Conservation (phyloP, 2,329 filamentous ascomycete species). For the Claviceps pusilla region DNA sequence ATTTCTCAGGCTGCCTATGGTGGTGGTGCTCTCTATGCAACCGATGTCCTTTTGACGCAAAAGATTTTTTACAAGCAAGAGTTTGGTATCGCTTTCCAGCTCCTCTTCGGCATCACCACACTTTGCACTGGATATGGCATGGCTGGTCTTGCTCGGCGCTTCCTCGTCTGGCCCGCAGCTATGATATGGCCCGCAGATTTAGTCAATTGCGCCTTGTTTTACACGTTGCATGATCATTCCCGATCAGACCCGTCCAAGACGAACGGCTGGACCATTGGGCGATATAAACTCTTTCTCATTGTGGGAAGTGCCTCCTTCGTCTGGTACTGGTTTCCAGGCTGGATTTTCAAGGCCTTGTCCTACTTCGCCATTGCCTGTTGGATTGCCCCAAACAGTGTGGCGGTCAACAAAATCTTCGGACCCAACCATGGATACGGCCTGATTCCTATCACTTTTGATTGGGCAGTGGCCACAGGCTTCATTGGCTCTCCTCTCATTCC, state of each 20-base stretch:
- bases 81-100: constrained; percentile 38
- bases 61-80: constrained; percentile 42
- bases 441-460: constrained; percentile 45
- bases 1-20: constrained; percentile 36
- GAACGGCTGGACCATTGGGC: constrained; percentile 48
- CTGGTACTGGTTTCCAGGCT: constrained; percentile 49
- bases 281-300: constrained; percentile 48
- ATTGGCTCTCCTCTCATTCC: constrained; percentile 35
- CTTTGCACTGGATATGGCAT: constrained; percentile 43
- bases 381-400: constrained; percentile 43
- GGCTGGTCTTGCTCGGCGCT: constrained; percentile 38
- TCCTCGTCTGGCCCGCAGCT: constrained; percentile 37
- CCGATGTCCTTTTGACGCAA: constrained; percentile 33
- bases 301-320: constrained; percentile 35
- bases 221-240: constrained; percentile 31
- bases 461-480: constrained; percentile 33
- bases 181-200: constrained; percentile 45
- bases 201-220: constrained; percentile 37
- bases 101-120: constrained; percentile 38
- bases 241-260: constrained; percentile 32
- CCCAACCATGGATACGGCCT: constrained; percentile 42
- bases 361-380: constrained; percentile 48
- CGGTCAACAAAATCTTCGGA: constrained; percentile 50
- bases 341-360: constrained; percentile 46
- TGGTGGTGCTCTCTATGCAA: constrained; percentile 42